Conservation (phyloP, 2,329 filamentous ascomycete genomes). For the Amesomyces nigricolor region DNA sequence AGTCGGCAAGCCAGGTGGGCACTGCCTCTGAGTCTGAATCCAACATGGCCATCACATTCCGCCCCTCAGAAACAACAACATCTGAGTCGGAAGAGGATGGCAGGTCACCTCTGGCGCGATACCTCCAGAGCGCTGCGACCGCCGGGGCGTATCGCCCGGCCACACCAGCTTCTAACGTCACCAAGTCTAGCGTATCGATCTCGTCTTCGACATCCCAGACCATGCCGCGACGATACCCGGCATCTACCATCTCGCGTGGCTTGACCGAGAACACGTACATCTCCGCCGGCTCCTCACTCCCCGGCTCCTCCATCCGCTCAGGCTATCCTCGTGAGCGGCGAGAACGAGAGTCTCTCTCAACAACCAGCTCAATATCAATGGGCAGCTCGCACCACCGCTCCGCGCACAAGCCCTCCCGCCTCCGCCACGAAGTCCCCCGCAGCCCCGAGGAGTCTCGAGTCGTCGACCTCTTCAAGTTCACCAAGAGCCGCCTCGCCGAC, state of each 20-base stretch:
- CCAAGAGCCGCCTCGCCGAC: conserved; percentile 72
- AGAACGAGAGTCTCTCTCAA: conserved; percentile 52
- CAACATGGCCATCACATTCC: conserved; percentile 49
- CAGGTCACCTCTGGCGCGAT: conserved; percentile 68
- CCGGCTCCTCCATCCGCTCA: conserved; percentile 32
- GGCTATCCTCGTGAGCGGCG: conserved; percentile 22
- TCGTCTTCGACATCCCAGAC: conserved; percentile 52
- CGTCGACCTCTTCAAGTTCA: conserved; percentile 81
- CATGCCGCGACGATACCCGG: conserved; percentile 38
- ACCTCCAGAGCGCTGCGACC: conserved; percentile 61
- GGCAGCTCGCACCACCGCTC: conserved; percentile 42
- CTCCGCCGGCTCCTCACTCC: conserved; percentile 56
- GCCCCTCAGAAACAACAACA: conserved; percentile 52
- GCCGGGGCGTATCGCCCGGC: conserved; percentile 57
- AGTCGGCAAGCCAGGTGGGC: conserved; percentile 38
- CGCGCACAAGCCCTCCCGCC: conserved; percentile 55
- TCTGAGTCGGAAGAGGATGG: conserved; percentile 73
- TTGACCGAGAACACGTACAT: conserved; percentile 63
- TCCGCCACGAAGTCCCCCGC: conserved; percentile 73
- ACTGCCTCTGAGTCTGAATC: conserved; percentile 51
- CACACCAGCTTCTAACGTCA: conserved; percentile 61
- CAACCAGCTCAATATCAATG: conserved; percentile 45
- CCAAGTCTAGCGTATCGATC: conserved; percentile 51
- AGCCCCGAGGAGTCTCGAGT: conserved; percentile 70
- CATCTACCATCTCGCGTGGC: conserved; percentile 48